These are phyloP conservation scores for Globisporangium radiosum DNA, from an alignment of 352 stramenopile genomes.

Conservation along the genomic window DNA sequence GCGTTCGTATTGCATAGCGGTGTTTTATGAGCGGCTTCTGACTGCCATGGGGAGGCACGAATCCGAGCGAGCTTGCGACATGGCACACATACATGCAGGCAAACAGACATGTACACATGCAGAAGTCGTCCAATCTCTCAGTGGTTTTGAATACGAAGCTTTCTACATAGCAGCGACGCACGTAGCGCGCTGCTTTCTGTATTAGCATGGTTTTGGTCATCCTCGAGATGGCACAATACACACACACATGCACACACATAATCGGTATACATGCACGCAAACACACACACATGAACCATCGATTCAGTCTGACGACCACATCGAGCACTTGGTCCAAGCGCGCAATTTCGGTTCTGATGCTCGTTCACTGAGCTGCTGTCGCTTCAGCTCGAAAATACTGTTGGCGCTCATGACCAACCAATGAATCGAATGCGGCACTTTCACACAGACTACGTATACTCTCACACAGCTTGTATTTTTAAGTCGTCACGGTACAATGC, in stretches of 20 bases:
- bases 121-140: constrained; percentile 45
- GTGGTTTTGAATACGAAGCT: constrained; percentile 67
- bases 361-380: no score
- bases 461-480: no score
- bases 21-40: constrained; percentile 44
- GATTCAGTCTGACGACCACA: not conserved
- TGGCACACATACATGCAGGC: constrained; percentile 5
- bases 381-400: no score
- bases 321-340: not conserved
- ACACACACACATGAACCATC: no score
- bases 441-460: no score
- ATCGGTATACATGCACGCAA: not conserved
- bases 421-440: no score
- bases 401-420: no score
- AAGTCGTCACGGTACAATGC: no score
- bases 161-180: constrained; percentile 39
- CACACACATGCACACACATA: constrained; percentile 3
- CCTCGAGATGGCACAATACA: constrained; percentile 30
- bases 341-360: not conserved
- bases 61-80: constrained; percentile 66
- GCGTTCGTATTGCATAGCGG: constrained; percentile 37
- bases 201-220: constrained; percentile 78
- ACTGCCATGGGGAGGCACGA: constrained; percentile 28
- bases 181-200: constrained; percentile 33
- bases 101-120: not conserved